Evolutionary conservation across 768 basidiomycete genomes (phyloP), one percentile per base, ranked within the genome.

Genomic region (Auricularia sp.): DNA sequence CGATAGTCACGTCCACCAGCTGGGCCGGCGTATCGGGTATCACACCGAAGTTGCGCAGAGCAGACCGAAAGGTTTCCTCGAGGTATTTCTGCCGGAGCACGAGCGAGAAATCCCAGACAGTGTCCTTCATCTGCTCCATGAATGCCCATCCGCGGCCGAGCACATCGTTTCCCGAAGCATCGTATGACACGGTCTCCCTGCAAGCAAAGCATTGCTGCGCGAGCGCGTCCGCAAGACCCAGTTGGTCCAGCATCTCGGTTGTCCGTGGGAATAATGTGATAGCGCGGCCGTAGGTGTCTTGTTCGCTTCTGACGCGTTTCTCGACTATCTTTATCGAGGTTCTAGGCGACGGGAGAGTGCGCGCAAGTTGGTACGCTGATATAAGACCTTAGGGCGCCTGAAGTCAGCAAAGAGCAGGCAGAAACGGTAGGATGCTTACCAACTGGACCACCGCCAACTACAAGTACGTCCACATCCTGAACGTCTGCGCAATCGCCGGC

Each of bases 361-460:
- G 35, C 39, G 12, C 5, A 12, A 64, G 51, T 34, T 35, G 23
- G 51, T 51, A 47, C 39, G 62, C 65, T 47, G 36, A 54, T 12
- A 63, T 43, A 29, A 51, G 47, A 51, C 47, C 29, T 64, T 29
- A 29, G 29, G 29, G 62, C 36, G 53, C 47, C 10, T 60, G 64
- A 21, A 64, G 36, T 29, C 62, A 61, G 16, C 16, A 29, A 18
- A 33, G 33, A 2, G 47, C 42, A 7, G 43, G 18, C 33, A 33
- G 53, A 36, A 36, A 44, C 23, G 12, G 53, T 44, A 23, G 54
- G 12, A 33, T 64, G 63, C 12, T 6, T 23, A 51, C 65, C 65
- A 3, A 61, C 62, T 10, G 65, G 65, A 23, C 65, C 65, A 54
- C 65, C 65, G 33, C 65, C 65, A 16, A 66, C 65, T 18, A 66